phyloP scores from a whole-genome alignment of 345 rosid species.

The Bruguiera gymnorhiza region DNA sequence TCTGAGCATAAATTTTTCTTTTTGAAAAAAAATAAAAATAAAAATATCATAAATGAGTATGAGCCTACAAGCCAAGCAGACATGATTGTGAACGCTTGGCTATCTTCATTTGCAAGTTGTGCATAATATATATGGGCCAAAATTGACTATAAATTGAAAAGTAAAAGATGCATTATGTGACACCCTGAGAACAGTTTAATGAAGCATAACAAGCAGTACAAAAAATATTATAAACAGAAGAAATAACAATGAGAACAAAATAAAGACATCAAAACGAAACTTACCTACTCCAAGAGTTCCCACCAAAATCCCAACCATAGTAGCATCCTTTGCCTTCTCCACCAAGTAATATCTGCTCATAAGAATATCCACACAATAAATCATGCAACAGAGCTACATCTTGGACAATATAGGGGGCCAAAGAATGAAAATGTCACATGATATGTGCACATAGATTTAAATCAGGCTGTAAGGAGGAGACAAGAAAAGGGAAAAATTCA shows the following conservation, averaged over 20 bases:
- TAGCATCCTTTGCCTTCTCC: slow-evolving; percentile 97
- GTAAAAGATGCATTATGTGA: too few species aligned
- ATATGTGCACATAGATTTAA: background rate
- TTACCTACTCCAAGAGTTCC: slow-evolving; percentile 98
- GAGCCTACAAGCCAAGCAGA: background rate
- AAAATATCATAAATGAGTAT: background rate
- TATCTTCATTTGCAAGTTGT: too few species aligned
- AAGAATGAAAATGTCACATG: background rate
- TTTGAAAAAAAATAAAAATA: too few species aligned
- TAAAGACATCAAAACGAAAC: slow-evolving; percentile 16
- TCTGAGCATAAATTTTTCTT: too few species aligned
- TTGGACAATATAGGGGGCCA: background rate
- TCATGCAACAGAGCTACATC: slow-evolving; percentile 5
- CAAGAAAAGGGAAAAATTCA: background rate
- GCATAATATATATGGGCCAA: too few species aligned
- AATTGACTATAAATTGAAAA: too few species aligned
- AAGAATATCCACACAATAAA: background rate
- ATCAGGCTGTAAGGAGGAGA: background rate
- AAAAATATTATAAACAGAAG: background rate
- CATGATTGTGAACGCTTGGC: too few species aligned
- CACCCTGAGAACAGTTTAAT: background rate
- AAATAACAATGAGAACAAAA: background rate
- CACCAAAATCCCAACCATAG: slow-evolving; percentile 83
- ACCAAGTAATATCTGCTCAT: slow-evolving; percentile 81
- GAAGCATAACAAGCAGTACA: background rate